These are phyloP conservation scores for Cordyceps cicadae DNA, from an alignment of 2,329 filamentous ascomycete species.

Conservation along the genomic window DNA sequence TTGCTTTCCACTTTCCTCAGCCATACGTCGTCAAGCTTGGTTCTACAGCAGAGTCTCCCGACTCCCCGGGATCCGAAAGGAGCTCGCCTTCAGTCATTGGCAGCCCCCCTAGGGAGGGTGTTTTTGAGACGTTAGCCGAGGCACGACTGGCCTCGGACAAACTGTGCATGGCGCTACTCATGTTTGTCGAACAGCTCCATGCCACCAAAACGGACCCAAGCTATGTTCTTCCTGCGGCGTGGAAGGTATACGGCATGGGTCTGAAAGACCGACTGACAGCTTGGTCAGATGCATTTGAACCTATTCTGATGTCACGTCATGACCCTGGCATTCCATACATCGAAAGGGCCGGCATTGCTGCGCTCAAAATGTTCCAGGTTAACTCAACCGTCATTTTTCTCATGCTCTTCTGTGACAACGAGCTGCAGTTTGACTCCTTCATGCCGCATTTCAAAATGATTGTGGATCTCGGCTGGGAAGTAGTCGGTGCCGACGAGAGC, in stretches of 20 bases:
- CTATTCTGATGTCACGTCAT: conserved; percentile 41
- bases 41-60: conserved; percentile 19
- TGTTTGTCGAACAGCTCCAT: conserved; percentile 48
- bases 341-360: conserved; percentile 51
- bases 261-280: conserved; percentile 44
- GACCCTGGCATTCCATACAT: conserved; percentile 42
- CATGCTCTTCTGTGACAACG: conserved; percentile 52
- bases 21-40: conserved; percentile 48
- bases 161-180: conserved; percentile 47
- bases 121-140: conserved; percentile 43
- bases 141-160: conserved; percentile 49
- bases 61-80: conserved; percentile 35
- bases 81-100: conserved; percentile 30
- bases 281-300: conserved; percentile 50
- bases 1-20: conserved; percentile 59
- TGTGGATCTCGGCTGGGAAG: conserved; percentile 49
- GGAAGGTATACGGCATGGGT: conserved; percentile 38
- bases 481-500: conserved; percentile 50
- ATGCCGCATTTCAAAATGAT: conserved; percentile 44
- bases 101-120: conserved; percentile 18
- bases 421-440: conserved; percentile 51
- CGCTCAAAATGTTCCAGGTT: conserved; percentile 54
- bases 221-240: conserved; percentile 40
- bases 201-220: conserved; percentile 42
- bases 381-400: conserved; percentile 50